Conservation (phyloP, 2,329 filamentous ascomycete species). For the Leptographium lundbergii region DNA sequence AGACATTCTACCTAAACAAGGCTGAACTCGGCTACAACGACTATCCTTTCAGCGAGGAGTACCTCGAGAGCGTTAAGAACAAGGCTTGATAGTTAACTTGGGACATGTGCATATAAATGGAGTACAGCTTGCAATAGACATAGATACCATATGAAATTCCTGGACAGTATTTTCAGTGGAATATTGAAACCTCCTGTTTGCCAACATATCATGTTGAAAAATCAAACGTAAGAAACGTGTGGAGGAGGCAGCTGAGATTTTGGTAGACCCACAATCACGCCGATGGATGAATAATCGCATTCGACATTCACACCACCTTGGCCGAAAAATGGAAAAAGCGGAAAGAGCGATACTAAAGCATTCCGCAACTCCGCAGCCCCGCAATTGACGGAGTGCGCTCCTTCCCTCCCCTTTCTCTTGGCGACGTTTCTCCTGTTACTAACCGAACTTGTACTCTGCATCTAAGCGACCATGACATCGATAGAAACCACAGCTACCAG, state of each 20-base stretch:
- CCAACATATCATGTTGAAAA: too few species aligned
- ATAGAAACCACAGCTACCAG: background rate
- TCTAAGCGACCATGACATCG: background rate
- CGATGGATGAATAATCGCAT: background rate
- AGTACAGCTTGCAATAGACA: too few species aligned
- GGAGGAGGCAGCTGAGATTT: too few species aligned
- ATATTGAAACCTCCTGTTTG: too few species aligned
- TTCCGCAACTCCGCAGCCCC: background rate
- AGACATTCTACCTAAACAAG: slow-evolving; percentile 25
- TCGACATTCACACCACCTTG: background rate
- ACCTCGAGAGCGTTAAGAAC: background rate
- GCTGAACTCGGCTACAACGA: slow-evolving; percentile 25
- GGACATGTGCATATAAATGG: background rate
- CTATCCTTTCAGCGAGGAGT: slow-evolving; percentile 21
- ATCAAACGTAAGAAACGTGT: too few species aligned
- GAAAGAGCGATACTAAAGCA: background rate
- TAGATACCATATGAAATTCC: too few species aligned
- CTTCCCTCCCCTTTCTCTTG: background rate
- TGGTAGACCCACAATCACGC: too few species aligned
- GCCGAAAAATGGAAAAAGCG: background rate
- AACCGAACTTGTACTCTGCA: background rate
- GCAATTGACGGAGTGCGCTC: background rate
- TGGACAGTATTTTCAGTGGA: too few species aligned
- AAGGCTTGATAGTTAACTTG: background rate
- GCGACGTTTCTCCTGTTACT: background rate